Evolutionary conservation across 345 rosid genomes (phyloP), one percentile per base, ranked within the genome.

Genomic region (Rhodomyrtus tomentosa): DNA sequence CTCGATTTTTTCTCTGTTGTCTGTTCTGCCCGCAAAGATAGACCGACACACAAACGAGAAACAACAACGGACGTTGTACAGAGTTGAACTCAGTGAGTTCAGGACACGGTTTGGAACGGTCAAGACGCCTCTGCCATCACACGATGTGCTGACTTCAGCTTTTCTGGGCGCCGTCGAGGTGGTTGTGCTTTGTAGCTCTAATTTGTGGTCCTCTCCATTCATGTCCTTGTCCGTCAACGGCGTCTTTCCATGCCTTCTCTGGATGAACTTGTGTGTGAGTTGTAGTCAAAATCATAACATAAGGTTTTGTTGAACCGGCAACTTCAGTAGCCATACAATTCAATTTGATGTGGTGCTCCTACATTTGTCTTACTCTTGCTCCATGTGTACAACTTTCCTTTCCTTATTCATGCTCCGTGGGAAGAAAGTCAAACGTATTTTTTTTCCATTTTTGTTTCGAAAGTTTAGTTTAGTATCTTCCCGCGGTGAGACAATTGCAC

Each of bases 91-190:
- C n/a, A n/a, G n/a, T n/a, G n/a, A n/a, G n/a, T n/a, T n/a, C n/a
- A 38, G 40, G 40, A 38, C 40, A 38, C 40, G 62, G 50, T 72
- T 87, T 3, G 50, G 73, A 16, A 45, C 20, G 5, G 50, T 10
- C 50, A 87, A 20, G 53, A 51, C 1, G 5, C 53, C 53, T 62
- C 86, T 86, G 7, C 90, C 85, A 13, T 87, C 84, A 48, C 68
- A 85, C 3, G 40, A 74, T 11, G 49, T 59, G 24, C 53, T 90
- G 32, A 88, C 86, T 68, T 18, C 27, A 36, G 74, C 88, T 3
- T 52, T 92, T 25, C 45, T 90, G 0, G 87, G 89, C 4, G 92
- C 93, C 4, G 91, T 93, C 72, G 85, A 83, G 84, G 84, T 68
- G 76, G 76, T 32, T 32, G 76, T 68, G 20, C 42, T 68, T 16